Conservation (phyloP, 768 basidiomycete genomes). For the Saitozyma sp. region DNA sequence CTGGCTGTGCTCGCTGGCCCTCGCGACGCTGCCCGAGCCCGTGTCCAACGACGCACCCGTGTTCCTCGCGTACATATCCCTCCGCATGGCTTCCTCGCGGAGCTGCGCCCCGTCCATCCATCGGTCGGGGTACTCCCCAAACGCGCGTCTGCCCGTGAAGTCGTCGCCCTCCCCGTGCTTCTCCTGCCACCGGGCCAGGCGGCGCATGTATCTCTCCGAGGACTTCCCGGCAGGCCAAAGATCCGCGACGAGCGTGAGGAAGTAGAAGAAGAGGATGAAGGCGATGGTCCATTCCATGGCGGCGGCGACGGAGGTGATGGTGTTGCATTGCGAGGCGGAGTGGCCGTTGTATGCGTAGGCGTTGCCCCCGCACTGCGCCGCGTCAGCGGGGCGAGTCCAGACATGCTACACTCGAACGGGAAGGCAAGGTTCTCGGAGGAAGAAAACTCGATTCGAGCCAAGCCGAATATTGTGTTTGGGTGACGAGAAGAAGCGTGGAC, state of each 20-base stretch:
- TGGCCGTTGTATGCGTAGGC: slow-evolving; percentile 14
- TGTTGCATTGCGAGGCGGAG: slow-evolving; percentile 42
- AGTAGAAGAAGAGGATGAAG: slow-evolving; percentile 51
- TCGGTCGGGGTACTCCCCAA: slow-evolving; percentile 38
- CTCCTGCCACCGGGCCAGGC: slow-evolving; percentile 51
- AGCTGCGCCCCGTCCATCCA: slow-evolving; percentile 37
- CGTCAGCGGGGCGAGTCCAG: background rate
- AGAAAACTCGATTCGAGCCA: too few relatives aligned
- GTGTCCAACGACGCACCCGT: slow-evolving; percentile 1
- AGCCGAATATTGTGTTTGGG: too few relatives aligned
- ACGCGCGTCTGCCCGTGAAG: slow-evolving; percentile 48
- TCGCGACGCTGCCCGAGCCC: slow-evolving; percentile 1
- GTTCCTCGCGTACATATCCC: slow-evolving; percentile 35
- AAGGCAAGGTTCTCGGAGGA: too few relatives aligned
- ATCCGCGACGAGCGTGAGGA: slow-evolving; percentile 52
- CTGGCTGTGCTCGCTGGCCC: slow-evolving; percentile 12
- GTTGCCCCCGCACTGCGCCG: slow-evolving; percentile 34
- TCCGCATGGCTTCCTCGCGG: slow-evolving; percentile 17
- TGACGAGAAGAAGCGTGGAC: too few relatives aligned
- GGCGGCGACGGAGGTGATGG: slow-evolving; percentile 48
- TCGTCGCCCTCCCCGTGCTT: slow-evolving; percentile 44
- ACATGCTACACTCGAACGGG: too few relatives aligned
- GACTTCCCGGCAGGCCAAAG: slow-evolving; percentile 54
- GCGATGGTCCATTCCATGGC: slow-evolving; percentile 53
- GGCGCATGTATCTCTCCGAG: slow-evolving; percentile 49